Conservation (phyloP, 73 alveolate genomes). For the Diophrys sp. region DNA sequence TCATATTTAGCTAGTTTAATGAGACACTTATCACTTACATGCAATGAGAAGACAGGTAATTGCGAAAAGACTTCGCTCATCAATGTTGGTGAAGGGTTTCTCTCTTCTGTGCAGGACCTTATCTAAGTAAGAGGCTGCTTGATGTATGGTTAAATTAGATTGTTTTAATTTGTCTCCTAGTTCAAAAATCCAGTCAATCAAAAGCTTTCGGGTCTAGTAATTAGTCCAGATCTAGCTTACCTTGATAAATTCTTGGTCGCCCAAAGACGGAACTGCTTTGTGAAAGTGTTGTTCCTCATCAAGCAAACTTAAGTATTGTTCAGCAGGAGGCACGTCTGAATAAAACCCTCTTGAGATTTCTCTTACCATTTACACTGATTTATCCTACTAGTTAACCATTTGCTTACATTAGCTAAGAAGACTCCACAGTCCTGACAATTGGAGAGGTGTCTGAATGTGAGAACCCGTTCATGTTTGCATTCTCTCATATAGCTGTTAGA, state of each 20-base stretch:
- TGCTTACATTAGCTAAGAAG: background rate
- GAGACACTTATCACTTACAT: slow-evolving; percentile 9
- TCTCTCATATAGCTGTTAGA: no score
- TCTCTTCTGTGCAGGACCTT: background rate
- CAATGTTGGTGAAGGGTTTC: background rate
- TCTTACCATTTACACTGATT: background rate
- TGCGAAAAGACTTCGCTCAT: background rate
- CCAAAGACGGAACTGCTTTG: background rate
- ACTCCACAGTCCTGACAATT: background rate
- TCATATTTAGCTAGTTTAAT: slow-evolving; percentile 50
- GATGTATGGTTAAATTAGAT: slow-evolving; percentile 40
- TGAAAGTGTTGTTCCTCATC: background rate
- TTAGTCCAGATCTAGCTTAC: background rate
- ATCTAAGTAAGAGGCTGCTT: slow-evolving; percentile 46
- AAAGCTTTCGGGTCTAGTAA: slow-evolving; percentile 29
- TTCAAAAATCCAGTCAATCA: slow-evolving; percentile 60
- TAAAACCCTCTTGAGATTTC: background rate
- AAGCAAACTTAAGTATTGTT: no score
- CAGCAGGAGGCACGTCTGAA: background rate
- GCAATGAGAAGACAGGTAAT: slow-evolving; percentile 8
- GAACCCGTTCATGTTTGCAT: no score
- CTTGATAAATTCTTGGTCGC: background rate
- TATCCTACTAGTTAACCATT: background rate
- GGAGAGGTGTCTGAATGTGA: background rate
- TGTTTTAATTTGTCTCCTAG: slow-evolving; percentile 49